Evolutionary conservation across 176 grass and related monocot species (phyloP), one percentile per base, ranked within the genome.

Genomic region (Urochloa ruziziensis): DNA sequence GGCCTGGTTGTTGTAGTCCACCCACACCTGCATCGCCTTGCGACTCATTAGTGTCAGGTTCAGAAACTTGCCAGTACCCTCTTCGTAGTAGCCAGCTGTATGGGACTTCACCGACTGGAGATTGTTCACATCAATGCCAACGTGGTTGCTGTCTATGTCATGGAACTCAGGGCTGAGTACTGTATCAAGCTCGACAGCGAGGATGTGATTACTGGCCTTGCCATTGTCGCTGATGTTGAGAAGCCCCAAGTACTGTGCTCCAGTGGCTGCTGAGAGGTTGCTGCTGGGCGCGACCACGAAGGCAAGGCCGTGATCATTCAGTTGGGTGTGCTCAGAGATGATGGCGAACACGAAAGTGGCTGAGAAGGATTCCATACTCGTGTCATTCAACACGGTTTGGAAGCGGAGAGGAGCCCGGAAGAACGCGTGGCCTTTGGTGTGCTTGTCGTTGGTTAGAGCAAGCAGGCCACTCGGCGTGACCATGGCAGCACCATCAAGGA

Each of bases 181-280:
- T 1, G 88, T 94, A 73, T 94, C 91, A 25, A 94, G 82, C 73
- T 94, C 91, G 44, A 94, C 52, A 13, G 88, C 88, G 33, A 94
- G 33, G 78, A 94, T 28, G 34, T 88, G 85, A 78, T 83, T 82
- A 24, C 63, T 74, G 24, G 73, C 16, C 19, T 76, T 82, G 40
- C 82, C 82, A 42, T 82, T 75, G 78, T 94, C 23, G 54, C 25
- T 21, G 34, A 39, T 81, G 70, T 88, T 88, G 42, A 94, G 69
- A 34, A 94, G 59, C 27, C 91, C 91, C 47, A 91, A 56, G 74
- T 88, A 71, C 62, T 94, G 91, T 15, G 88, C 82, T 18, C 88
- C 66, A 8, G 79, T 74, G 44, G 85, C 24, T 10, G 21, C 58
- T 0, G 66, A 58, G 39, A 88, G 76, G 52, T 86, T 80, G 48